Percentiles rank a stretch among this genome's conserved stretches.
These are phyloP conservation scores for Diaporthe capsici DNA, from an alignment of 2,329 filamentous ascomycete species.

Conservation along the genomic window DNA sequence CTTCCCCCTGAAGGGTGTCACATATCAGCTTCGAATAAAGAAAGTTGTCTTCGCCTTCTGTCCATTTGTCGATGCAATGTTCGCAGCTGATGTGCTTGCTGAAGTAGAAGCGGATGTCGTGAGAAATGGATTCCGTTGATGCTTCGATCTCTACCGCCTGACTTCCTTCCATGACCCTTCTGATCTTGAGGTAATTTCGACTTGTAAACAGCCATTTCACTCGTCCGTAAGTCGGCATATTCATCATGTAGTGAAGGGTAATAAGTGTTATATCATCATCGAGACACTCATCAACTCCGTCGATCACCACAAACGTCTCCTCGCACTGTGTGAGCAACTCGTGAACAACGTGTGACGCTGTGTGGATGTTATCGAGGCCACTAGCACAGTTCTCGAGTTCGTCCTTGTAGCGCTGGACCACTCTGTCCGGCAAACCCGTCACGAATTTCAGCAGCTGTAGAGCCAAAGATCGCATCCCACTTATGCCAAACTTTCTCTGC, in stretches of 20 bases:
- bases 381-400: neutral
- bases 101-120: neutral
- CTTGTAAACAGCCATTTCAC: neutral
- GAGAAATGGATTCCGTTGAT: neutral
- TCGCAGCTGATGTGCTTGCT: slow-evolving; percentile 2
- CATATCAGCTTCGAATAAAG: slow-evolving; percentile 14
- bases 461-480: neutral
- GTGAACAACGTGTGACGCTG: neutral
- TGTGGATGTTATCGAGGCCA: neutral
- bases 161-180: neutral
- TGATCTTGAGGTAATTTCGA: neutral
- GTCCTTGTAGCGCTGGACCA: neutral
- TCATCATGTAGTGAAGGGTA: neutral
- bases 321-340: neutral
- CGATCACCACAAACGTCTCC: neutral
- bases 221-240: neutral
- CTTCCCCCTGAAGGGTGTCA: neutral
- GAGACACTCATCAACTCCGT: neutral
- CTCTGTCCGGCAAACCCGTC: neutral
- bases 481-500: neutral
- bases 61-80: neutral
- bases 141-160: neutral
- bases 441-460: slow-evolving; percentile 6
- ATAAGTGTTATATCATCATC: neutral
- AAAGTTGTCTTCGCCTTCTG: slow-evolving; percentile 8